Percentiles rank a stretch among this genome's conserved stretches.
Conservation (phyloP, 306 rosid genomes). For the Cucumis melo region DNA sequence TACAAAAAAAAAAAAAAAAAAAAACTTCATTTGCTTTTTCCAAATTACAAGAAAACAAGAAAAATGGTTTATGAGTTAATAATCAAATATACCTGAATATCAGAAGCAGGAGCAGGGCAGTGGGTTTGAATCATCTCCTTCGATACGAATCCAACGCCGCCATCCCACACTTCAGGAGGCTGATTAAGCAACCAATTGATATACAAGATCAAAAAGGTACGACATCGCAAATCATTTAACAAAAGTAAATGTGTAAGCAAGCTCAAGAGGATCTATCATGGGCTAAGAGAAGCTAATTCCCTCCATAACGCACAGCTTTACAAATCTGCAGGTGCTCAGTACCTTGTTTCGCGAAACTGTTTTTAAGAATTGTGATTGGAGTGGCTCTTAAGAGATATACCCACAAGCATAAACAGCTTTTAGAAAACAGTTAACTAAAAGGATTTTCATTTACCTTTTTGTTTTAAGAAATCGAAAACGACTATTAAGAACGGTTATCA, state of each 20-base stretch:
- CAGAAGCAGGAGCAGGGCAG: conserved; percentile 66
- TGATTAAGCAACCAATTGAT: conserved; percentile 16
- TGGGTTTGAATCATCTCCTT: conserved; percentile 87
- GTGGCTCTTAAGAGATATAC: not conserved
- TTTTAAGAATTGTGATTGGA: not conserved
- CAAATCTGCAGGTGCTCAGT: not conserved
- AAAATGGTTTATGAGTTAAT: not conserved
- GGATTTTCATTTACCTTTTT: not conserved
- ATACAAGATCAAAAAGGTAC: not conserved
- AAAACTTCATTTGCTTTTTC: not conserved
- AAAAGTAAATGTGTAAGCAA: not conserved
- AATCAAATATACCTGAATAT: conserved; percentile 46
- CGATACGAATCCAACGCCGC: conserved; percentile 83
- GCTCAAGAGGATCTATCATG: not conserved
- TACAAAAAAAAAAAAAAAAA: too few species aligned
- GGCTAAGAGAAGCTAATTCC: not conserved
- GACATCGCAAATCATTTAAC: not conserved
- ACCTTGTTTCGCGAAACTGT: not conserved
- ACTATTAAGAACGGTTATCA: not conserved
- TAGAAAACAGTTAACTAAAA: not conserved
- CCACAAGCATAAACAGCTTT: not conserved
- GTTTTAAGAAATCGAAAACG: not conserved
- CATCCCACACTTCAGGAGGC: conserved; percentile 92
- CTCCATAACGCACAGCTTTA: not conserved
- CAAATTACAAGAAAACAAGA: conserved; percentile 7